Evolutionary conservation across 2,329 filamentous ascomycete species (phyloP).

Genomic region (Nigrospora sphaerica): DNA sequence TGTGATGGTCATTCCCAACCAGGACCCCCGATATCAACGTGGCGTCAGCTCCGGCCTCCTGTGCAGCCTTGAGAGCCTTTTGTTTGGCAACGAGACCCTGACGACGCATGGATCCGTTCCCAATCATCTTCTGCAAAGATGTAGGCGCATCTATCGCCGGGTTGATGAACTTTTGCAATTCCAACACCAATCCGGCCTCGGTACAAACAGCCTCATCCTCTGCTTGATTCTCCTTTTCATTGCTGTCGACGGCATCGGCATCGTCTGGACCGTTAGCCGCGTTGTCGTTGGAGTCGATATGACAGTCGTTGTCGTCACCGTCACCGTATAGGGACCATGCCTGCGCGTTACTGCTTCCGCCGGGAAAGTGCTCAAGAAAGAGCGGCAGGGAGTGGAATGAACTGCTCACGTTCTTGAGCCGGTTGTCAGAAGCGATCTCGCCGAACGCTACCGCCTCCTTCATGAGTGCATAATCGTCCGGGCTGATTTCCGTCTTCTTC

Average conservation of each 20-base stretch:
- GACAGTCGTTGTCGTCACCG: constrained; percentile 30
- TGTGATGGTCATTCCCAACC: constrained; percentile 1
- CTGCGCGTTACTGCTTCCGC: constrained; percentile 35
- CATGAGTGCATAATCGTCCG: constrained; percentile 55
- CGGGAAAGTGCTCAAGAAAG: constrained; percentile 61
- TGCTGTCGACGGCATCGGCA: constrained; percentile 33
- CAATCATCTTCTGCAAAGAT: constrained; percentile 31
- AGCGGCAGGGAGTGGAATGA: constrained; percentile 71
- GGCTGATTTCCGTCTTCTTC: constrained; percentile 48
- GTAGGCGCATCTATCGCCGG: constrained; percentile 23
- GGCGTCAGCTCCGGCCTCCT: not conserved
- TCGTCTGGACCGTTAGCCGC: constrained; percentile 13
- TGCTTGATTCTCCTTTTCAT: constrained; percentile 26
- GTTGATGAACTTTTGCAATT: constrained; percentile 45
- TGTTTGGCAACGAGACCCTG: not conserved
- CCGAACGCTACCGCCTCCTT: constrained; percentile 60
- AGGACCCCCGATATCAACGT: not conserved
- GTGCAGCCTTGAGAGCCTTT: not conserved
- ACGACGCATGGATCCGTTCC: constrained; percentile 9
- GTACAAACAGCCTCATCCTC: constrained; percentile 35
- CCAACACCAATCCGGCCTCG: constrained; percentile 41
- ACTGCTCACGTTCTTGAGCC: constrained; percentile 60
- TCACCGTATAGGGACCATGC: constrained; percentile 61
- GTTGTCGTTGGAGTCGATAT: constrained; percentile 26
- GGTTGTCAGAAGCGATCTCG: constrained; percentile 48